A percentile compares a stretch with the other conserved stretches of the same genome.
phyloP scores from a whole-genome alignment of 2,329 filamentous ascomycete genomes.

The Botrytis tulipae region DNA sequence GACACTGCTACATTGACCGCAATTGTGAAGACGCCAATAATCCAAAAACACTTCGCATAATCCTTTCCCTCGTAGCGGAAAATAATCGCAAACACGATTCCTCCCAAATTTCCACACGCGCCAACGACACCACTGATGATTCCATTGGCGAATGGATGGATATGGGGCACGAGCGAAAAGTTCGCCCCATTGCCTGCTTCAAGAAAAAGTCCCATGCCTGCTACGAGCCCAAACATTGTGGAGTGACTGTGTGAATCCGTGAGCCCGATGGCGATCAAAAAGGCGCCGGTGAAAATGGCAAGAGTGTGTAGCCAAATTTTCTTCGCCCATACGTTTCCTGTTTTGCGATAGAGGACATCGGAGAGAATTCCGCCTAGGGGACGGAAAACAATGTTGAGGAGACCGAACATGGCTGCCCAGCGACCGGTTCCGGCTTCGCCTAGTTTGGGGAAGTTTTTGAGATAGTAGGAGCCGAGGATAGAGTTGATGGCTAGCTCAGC shows the following conservation, averaged over 20 bases:
- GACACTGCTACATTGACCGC: constrained; percentile 63
- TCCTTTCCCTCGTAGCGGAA: constrained; percentile 67
- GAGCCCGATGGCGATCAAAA: constrained; percentile 63
- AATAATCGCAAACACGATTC: constrained; percentile 78
- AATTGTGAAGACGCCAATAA: constrained; percentile 76
- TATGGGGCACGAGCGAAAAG: constrained; percentile 83
- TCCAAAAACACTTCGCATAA: constrained; percentile 73
- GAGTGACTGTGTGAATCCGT: constrained; percentile 58
- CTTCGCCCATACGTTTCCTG: constrained; percentile 58
- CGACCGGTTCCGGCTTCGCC: constrained; percentile 55
- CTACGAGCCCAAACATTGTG: constrained; percentile 74
- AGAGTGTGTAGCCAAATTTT: constrained; percentile 60
- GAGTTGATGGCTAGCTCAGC: constrained; percentile 62
- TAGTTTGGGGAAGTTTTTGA: constrained; percentile 57
- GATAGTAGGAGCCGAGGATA: constrained; percentile 57
- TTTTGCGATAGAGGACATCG: constrained; percentile 41
- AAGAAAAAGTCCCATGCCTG: constrained; percentile 75
- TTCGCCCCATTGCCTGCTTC: constrained; percentile 85
- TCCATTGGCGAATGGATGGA: constrained; percentile 77
- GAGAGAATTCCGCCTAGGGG: constrained; percentile 61
- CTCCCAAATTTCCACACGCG: constrained; percentile 79
- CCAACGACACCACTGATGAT: constrained; percentile 73
- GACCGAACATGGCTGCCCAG: constrained; percentile 73
- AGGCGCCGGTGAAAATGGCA: constrained; percentile 54
- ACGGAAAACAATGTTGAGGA: constrained; percentile 67